Conservation (phyloP, 1,284 basidiomycete genomes). For the Trametes polyzona region DNA sequence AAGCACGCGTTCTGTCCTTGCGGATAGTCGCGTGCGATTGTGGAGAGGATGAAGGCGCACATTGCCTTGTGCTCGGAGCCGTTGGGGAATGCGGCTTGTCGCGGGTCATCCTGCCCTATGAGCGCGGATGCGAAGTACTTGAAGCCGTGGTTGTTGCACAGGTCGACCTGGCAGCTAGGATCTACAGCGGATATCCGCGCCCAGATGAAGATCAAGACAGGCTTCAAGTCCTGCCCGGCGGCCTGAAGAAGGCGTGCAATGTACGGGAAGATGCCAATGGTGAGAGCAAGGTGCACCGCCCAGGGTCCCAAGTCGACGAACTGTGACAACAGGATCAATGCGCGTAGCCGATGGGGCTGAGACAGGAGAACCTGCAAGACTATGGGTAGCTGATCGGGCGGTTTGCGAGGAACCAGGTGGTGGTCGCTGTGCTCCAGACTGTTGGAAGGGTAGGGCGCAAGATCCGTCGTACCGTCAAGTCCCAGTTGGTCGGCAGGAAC, state of each 20-base stretch:
- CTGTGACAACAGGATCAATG: slow-evolving; percentile 94
- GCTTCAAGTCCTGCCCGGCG: slow-evolving; percentile 92
- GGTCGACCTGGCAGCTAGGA: slow-evolving; percentile 88
- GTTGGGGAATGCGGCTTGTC: slow-evolving; percentile 78
- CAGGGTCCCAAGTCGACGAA: slow-evolving; percentile 98
- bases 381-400: slow-evolving; percentile 96
- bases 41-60: slow-evolving; percentile 97
- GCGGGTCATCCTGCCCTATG: slow-evolving; percentile 60
- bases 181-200: slow-evolving; percentile 96
- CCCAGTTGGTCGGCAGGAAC: slow-evolving; percentile 38
- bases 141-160: slow-evolving; percentile 86
- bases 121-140: slow-evolving; percentile 89
- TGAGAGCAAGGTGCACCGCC: slow-evolving; percentile 96
- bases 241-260: slow-evolving; percentile 96
- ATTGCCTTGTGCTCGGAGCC: slow-evolving; percentile 97
- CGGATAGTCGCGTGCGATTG: slow-evolving; percentile 88
- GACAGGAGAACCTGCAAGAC: slow-evolving; percentile 97
- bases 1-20: slow-evolving; percentile 89
- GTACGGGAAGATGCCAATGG: slow-evolving; percentile 99
- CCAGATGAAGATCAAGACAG: slow-evolving; percentile 99
- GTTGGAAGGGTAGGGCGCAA: slow-evolving; percentile 15
- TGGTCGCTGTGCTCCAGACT: slow-evolving; percentile 39
- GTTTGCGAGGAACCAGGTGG: slow-evolving; percentile 82
- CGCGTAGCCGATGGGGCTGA: slow-evolving; percentile 94
- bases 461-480: slow-evolving; percentile 24